Evolutionary conservation across 352 stramenopile genomes (phyloP).

Genomic region (Plasmopara muralis): DNA sequence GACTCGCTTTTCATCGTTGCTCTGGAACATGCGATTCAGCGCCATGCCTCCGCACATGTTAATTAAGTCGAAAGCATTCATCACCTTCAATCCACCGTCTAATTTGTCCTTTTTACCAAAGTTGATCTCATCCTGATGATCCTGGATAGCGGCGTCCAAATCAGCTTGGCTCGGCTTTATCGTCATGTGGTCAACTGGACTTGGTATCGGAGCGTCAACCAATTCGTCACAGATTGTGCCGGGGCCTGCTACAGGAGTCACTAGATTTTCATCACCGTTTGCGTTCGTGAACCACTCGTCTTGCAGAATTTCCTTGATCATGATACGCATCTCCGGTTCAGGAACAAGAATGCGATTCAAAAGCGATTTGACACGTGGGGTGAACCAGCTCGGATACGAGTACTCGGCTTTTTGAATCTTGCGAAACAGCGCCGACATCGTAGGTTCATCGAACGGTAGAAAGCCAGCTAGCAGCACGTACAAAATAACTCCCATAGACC

Average conservation of each 20-base stretch:
- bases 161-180: conserved; percentile 82
- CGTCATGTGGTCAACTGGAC: conserved; percentile 36
- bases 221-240: conserved; percentile 17
- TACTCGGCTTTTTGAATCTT: conserved; percentile 97
- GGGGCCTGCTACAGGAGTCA: conserved; percentile 11
- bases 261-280: conserved; percentile 31
- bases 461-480: conserved; percentile 93
- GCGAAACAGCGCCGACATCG: conserved; percentile 93
- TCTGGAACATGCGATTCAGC: conserved; percentile 88
- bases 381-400: conserved; percentile 92
- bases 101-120: conserved; percentile 61
- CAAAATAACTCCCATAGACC: conserved; percentile 98
- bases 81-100: conserved; percentile 66
- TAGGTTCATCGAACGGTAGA: conserved; percentile 92
- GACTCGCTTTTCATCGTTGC: conserved; percentile 80
- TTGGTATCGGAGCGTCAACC: conserved; percentile 11
- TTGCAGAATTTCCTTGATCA: conserved; percentile 83
- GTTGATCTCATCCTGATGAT: conserved; percentile 74
- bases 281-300: conserved; percentile 87
- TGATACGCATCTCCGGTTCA: conserved; percentile 84
- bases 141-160: conserved; percentile 71
- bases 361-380: conserved; percentile 77
- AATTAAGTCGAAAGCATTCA: conserved; percentile 91
- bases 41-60: conserved; percentile 89
- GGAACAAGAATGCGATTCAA: conserved; percentile 91